Base-by-base conservation (phyloP, 169 alveolate genomes). In the Plasmodium knowlesi region DNA sequence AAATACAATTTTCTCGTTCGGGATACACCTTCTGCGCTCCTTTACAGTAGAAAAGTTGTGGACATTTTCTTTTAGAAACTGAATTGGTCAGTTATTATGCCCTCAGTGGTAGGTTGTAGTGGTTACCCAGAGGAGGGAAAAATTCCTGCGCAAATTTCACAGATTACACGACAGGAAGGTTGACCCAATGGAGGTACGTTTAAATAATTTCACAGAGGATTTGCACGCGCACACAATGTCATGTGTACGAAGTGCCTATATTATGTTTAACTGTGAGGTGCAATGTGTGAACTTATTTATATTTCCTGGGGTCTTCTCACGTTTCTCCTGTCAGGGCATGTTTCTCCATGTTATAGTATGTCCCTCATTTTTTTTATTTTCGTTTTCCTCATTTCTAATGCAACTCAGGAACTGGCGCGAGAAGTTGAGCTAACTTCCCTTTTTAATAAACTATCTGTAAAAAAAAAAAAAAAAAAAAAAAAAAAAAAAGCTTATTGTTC, bases 381-480 rank as follows among this genome's bases (percentile, higher is more conserved):
- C 4, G 41, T 14, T 80, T 53, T 43, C 39, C n/a, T 25, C 71
- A 8, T 46, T 80, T 80, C 30, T 22, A n/a, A 43, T 28, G 22
- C 22, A 19, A 57, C 70, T 73, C 61, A 88, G 94, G 89, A 79
- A n/a, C 61, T 88, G 30, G 81, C 76, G 30, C 25, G 46, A 32
- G 94, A 88, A 79, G 57, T 88, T 16, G 83, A 88, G 46, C 30
- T 88, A 70, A 79, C 94, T 54, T 54, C 94, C 34, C 94, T 88
- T 79, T 88, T 88, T 57, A 76, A 39, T 14, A 88, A 79, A 76
- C n/a, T 88, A 88, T 88, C 94, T 6, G 94, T 88, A 88, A 88
- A 34, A 16, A 53, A 5, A 57, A 54, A 70, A 67, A 72, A 72
- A n/a, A n/a, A n/a, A n/a, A 88, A 34, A 16, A 53, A 5, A 57